phyloP scores from a whole-genome alignment of 768 basidiomycete species.

The Erythrobasidium yunnanense region DNA sequence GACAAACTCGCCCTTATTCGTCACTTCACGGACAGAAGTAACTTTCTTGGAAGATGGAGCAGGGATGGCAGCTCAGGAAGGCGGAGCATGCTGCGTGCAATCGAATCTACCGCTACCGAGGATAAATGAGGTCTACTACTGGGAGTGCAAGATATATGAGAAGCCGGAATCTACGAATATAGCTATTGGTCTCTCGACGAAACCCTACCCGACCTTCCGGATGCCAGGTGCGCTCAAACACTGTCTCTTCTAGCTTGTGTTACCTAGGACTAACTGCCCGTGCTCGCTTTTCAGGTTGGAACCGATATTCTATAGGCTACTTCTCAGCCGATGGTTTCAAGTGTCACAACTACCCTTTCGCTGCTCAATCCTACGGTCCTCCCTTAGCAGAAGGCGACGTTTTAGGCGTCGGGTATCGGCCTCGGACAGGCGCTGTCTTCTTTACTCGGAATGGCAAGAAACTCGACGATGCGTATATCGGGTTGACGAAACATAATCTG shows the following conservation, averaged over 20 bases:
- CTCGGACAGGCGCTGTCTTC: constrained; percentile 94
- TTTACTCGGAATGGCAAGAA: constrained; percentile 96
- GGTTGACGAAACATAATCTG: constrained; percentile 77
- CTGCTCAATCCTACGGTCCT: constrained; percentile 69
- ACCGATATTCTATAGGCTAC: constrained; percentile 81
- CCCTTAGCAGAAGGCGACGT: constrained; percentile 85
- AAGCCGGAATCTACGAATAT: constrained; percentile 75
- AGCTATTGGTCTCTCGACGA: constrained; percentile 88
- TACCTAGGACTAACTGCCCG: not conserved
- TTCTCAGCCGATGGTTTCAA: constrained; percentile 86
- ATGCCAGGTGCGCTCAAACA: constrained; percentile 44
- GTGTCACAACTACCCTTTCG: constrained; percentile 93
- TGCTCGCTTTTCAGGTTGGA: constrained; percentile 54
- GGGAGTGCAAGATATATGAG: constrained; percentile 99
- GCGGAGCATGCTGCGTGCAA: constrained; percentile 85
- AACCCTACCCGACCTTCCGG: constrained; percentile 90
- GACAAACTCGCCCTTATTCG: constrained; percentile 69
- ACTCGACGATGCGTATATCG: constrained; percentile 88
- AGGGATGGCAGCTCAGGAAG: constrained; percentile 61
- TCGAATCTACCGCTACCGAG: constrained; percentile 94
- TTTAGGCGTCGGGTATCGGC: constrained; percentile 87
- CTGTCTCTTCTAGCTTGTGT: not conserved
- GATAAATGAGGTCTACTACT: constrained; percentile 97
- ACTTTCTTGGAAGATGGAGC: constrained; percentile 63
- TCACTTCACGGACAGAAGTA: constrained; percentile 91